Evolutionary conservation across 345 rosid genomes (phyloP), one percentile per base, ranked within the genome.

Genomic region (Alliaria petiolata): DNA sequence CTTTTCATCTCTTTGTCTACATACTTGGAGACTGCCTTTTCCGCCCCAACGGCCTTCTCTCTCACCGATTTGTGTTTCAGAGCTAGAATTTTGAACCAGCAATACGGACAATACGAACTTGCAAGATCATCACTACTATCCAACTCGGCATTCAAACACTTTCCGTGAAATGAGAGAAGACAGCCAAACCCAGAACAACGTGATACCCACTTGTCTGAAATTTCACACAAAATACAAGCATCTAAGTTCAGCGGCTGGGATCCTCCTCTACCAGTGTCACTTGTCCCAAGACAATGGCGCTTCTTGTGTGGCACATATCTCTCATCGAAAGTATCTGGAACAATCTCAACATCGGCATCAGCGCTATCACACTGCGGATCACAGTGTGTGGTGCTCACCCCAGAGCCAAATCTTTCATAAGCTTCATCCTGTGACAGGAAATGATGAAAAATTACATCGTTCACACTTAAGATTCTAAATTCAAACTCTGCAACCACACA

Each of bases 221-320:
- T 3, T 14, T 42, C 71, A 17, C 80, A 76, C 6, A 76, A 61
- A 14, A 76, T 56, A 70, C 80, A 76, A 47, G 76, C 42, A 33
- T 76, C 62, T 3, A 63, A 44, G 19, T 26, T 45, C 5, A 73
- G 14, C 3, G 28, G 28, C 50, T 72, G 50, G 0, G 55, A 36
- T 38, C 6, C 14, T 51, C 49, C 49, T 20, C 7, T 42, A 45
- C 15, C 5, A 46, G 34, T 44, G 51, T 55, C 60, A 30, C 36
- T 47, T 26, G 13, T 54, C 8, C 22, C 79, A 69, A 8, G 39
- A 70, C 67, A 65, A 7, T 22, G 71, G 47, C 61, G 66, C 46
- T 76, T 70, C 66, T 76, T 69, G 43, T 16, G 45, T 46, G 62
- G 75, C 31, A 63, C 60, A 76, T 30, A 7, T 46, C 54, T 47